Evolutionary conservation across 768 basidiomycete species (phyloP), one percentile per base, ranked within the genome.

Genomic region (Termitomyces sp.): DNA sequence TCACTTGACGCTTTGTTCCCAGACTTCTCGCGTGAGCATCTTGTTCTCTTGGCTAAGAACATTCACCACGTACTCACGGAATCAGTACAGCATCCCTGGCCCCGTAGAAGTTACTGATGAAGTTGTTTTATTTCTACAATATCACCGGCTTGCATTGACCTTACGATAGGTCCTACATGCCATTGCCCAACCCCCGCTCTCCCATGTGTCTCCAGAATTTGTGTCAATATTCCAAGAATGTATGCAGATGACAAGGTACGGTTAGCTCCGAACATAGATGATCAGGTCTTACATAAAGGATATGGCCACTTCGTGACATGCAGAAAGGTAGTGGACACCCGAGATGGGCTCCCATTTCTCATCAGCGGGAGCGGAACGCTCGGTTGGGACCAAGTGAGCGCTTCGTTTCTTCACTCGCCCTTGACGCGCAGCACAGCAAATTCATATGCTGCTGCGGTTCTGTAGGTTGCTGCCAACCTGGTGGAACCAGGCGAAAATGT

Each of bases 311-410:
- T 38, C 17, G 37, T 26, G 37, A 10, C 50, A 17, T 40, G 41
- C 58, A 85, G 87, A 57, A 71, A 86, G 52, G 83, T 94, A 19
- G 73, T 95, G 23, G 83, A 80, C 65, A 83, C 92, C 31, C 75
- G 76, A 45, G 71, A 74, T 30, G 85, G 78, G 7, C 92, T 91
- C 66, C 87, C 86, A 0, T 90, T 97, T 76, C 72, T 97, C 64
- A 84, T 96, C 53, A 84, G 89, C 3, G 94, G 94, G 1, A 87
- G 85, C 55, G 94, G 94, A 26, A 96, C 94, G 3, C 75, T 96
- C 31, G 94, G 94, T 15, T 96, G 93, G 91, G 92, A 94, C 66
- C 86, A 86, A 78, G 85, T 76, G 50, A 57, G 78, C 61, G 5
- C 42, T n/a, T 38, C 14, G 23, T 40, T 45, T 12, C 21, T 9